Evolutionary conservation across 2,329 filamentous ascomycete species (phyloP).

Genomic region (Nemania diffusa): DNA sequence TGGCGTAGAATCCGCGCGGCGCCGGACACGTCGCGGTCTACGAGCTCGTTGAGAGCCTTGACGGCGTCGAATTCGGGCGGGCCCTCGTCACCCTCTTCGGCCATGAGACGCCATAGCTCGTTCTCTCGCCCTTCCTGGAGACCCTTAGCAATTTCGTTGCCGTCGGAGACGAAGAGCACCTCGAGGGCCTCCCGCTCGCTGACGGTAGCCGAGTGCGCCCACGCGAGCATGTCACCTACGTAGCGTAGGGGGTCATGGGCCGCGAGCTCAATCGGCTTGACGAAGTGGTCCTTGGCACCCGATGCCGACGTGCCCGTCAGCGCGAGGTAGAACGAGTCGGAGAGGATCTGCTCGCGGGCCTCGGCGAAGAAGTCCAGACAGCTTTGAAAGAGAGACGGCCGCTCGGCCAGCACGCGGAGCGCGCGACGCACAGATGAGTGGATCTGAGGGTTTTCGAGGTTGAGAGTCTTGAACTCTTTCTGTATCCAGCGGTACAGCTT

Average conservation of each 20-base stretch:
- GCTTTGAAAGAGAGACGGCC: conserved; percentile 89
- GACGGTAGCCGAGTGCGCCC: conserved; percentile 93
- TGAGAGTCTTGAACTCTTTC: conserved; percentile 88
- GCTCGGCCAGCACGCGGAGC: conserved; percentile 86
- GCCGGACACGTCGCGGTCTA: conserved; percentile 84
- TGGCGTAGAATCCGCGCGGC: conserved; percentile 88
- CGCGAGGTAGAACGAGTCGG: conserved; percentile 88
- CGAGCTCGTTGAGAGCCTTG: conserved; percentile 83
- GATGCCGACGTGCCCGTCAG: conserved; percentile 76
- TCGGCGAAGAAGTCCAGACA: conserved; percentile 95
- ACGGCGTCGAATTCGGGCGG: conserved; percentile 77
- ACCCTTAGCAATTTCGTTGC: conserved; percentile 85
- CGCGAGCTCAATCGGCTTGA: conserved; percentile 92
- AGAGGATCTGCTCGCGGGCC: conserved; percentile 84
- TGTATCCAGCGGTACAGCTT: conserved; percentile 97
- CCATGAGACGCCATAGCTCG: conserved; percentile 81
- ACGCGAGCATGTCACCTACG: conserved; percentile 96
- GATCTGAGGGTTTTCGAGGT: conserved; percentile 94
- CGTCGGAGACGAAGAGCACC: conserved; percentile 88
- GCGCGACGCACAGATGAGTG: conserved; percentile 84
- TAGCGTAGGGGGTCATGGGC: conserved; percentile 94
- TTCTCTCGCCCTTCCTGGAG: conserved; percentile 82
- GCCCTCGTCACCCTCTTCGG: conserved; percentile 62
- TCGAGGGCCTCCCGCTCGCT: conserved; percentile 94
- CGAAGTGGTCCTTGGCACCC: conserved; percentile 66